Conservation (phyloP, 331 rosid genomes). For the Dryas integrifolia region DNA sequence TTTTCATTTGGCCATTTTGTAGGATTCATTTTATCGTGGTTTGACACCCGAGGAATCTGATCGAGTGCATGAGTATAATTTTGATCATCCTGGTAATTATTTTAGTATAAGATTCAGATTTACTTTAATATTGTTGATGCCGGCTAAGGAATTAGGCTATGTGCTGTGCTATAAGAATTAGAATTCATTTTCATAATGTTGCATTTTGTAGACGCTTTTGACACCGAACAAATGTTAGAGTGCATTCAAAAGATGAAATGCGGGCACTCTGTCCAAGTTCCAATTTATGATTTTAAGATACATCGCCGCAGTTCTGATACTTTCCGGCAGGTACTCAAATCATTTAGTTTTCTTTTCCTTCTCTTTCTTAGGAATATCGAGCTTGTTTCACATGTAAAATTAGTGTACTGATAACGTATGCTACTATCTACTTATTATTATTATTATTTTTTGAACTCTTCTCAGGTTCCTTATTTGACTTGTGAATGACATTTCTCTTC, state of each 20-base stretch:
- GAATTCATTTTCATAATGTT: neutral
- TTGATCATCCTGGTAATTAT: slow-evolving; percentile 86
- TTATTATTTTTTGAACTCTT: neutral
- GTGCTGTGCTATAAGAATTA: neutral
- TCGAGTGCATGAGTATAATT: slow-evolving; percentile 83
- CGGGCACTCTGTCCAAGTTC: slow-evolving; percentile 79
- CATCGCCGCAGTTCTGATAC: slow-evolving; percentile 79
- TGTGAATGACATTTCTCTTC: neutral
- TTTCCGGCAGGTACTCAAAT: slow-evolving; percentile 75
- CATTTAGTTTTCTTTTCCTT: neutral
- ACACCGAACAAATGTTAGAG: slow-evolving; percentile 84
- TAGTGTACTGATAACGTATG: neutral
- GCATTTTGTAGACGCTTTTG: slow-evolving; percentile 68
- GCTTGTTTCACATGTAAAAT: neutral
- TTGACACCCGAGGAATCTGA: slow-evolving; percentile 74
- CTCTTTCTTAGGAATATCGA: neutral
- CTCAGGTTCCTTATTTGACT: neutral
- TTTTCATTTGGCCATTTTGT: slow-evolving; percentile 16
- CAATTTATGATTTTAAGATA: slow-evolving; percentile 85
- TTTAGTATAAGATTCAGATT: neutral
- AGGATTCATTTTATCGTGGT: slow-evolving; percentile 92
- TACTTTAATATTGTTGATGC: neutral
- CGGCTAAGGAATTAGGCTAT: neutral
- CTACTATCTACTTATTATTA: neutral
- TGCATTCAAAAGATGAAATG: slow-evolving; percentile 59